Evolutionary conservation across 2,329 filamentous ascomycete species (phyloP), one percentile per base, ranked within the genome.

Genomic region (Pseudopithomyces chartarum): DNA sequence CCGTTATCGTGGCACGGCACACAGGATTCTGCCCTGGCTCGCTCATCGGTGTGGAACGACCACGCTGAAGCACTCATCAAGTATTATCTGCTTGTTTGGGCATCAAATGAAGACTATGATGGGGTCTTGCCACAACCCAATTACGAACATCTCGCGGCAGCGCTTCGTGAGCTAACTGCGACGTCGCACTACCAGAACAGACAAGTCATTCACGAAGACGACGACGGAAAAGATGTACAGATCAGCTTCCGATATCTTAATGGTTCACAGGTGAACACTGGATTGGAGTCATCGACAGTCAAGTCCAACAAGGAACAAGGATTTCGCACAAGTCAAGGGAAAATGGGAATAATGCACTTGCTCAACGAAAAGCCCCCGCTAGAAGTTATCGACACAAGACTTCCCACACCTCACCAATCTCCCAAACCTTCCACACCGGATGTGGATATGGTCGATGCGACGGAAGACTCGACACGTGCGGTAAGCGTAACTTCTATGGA

Each of bases 1-100:
- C 51, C 52, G n/a, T 17, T 58, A 12, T 47, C 47, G 7, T 58
- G 56, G 56, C 13, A 51, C 17, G 20, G n/a, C n/a, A 51, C 22
- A 51, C 23, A 33, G 20, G 49, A 29, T 20, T 46, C 51, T 12
- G 29, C 2, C 33, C 38, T 29, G n/a, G 12, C 23, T 34, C 34
- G 45, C 32, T 26, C 40, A 38, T 15, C 19, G 11, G 20, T 23
- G 40, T 20, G 23, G 4, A n/a, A 15, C 15, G 33, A 38, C 13
- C 46, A 52, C 13, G 36, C 36, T 3, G n/a, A 22, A 11, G 56
- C 56, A 29, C 40, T 54, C 22, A 54, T 58, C 46, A 46, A 52
- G 15, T 58, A 55, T 42, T 55, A 19, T 17, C 47, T 54, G 2
- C 20, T 58, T 13, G 33, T 33, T 11, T 55, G 52, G 51, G 51